Conservation (phyloP, 2,329 filamentous ascomycete genomes). For the Cladosporium velox region DNA sequence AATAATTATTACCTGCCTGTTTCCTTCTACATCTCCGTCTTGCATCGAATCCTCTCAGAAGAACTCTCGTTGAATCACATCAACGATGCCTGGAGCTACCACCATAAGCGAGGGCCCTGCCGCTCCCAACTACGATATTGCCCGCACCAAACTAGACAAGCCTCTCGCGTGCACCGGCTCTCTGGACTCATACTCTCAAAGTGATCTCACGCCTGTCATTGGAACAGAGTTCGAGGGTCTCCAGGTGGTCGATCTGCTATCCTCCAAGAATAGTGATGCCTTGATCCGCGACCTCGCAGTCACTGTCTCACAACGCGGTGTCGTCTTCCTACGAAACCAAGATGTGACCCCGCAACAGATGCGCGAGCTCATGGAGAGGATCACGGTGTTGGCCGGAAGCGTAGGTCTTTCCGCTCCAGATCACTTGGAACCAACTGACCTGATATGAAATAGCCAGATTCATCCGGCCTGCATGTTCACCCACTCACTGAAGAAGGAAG, state of each 20-base stretch:
- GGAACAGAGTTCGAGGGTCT: conserved; percentile 48
- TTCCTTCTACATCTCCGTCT: background rate
- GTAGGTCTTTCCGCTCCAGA: conserved; percentile 27
- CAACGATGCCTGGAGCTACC: conserved; percentile 8
- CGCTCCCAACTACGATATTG: background rate
- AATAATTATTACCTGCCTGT: background rate
- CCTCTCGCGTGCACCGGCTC: conserved; percentile 34
- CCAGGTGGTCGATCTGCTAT: conserved; percentile 23
- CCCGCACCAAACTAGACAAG: conserved; percentile 12
- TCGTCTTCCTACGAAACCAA: conserved; percentile 55
- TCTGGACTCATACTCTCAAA: conserved; percentile 46
- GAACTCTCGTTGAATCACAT: background rate
- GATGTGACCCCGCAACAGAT: conserved; percentile 49
- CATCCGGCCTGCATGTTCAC: conserved; percentile 57
- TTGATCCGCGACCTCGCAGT: conserved; percentile 25
- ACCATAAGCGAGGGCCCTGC: conserved; percentile 6
- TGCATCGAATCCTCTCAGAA: background rate
- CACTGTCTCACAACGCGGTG: conserved; percentile 50
- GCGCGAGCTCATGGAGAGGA: conserved; percentile 49
- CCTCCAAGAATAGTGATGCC: conserved; percentile 23
- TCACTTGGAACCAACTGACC: background rate
- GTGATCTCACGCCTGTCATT: conserved; percentile 55
- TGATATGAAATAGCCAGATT: conserved; percentile 41
- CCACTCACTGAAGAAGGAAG: conserved; percentile 56
- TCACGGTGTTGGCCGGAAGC: conserved; percentile 49